These are phyloP conservation scores for Ogataea parapolymorpha DNA, from an alignment of 805 yeast species.

Conservation along the genomic window DNA sequence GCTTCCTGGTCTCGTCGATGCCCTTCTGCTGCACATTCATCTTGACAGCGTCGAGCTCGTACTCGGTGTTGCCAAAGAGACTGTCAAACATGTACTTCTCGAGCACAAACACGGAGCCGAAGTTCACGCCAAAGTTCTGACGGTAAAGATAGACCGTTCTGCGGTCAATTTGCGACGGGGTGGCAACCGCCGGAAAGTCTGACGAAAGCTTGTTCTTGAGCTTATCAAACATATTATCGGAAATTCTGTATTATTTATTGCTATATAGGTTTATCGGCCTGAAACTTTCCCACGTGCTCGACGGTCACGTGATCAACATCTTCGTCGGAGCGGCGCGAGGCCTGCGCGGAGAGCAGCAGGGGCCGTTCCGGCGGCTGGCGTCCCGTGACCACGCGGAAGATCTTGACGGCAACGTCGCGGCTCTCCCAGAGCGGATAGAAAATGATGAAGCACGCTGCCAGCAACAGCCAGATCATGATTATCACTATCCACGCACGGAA, in stretches of 20 bases:
- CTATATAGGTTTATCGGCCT: constrained; percentile 7
- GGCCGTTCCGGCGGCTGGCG: constrained; percentile 16
- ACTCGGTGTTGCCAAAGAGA: constrained; percentile 55
- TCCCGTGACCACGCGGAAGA: constrained; percentile 18
- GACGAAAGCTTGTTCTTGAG: constrained; percentile 18
- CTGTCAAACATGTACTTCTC: constrained; percentile 76
- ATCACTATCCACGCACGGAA: constrained; percentile 35
- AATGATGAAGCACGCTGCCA: constrained; percentile 32
- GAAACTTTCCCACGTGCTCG: neutral
- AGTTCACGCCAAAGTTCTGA: constrained; percentile 75
- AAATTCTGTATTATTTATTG: neutral
- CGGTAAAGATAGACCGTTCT: constrained; percentile 56
- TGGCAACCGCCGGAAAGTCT: constrained; percentile 34
- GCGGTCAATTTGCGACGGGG: constrained; percentile 31
- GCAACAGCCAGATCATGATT: constrained; percentile 34
- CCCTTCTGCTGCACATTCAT: constrained; percentile 49
- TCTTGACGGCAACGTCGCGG: constrained; percentile 21
- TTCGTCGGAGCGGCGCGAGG: constrained; percentile 2
- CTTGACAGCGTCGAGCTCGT: constrained; percentile 72
- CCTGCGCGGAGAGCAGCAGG: constrained; percentile 16
- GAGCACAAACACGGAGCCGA: constrained; percentile 76
- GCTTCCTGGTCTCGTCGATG: constrained; percentile 47
- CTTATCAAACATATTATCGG: constrained; percentile 15
- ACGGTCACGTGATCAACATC: constrained; percentile 2
- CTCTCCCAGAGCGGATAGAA: constrained; percentile 35